Evolutionary conservation across 2,329 filamentous ascomycete genomes (phyloP), one percentile per base, ranked within the genome.

Genomic region (Rhinocladiella similis): DNA sequence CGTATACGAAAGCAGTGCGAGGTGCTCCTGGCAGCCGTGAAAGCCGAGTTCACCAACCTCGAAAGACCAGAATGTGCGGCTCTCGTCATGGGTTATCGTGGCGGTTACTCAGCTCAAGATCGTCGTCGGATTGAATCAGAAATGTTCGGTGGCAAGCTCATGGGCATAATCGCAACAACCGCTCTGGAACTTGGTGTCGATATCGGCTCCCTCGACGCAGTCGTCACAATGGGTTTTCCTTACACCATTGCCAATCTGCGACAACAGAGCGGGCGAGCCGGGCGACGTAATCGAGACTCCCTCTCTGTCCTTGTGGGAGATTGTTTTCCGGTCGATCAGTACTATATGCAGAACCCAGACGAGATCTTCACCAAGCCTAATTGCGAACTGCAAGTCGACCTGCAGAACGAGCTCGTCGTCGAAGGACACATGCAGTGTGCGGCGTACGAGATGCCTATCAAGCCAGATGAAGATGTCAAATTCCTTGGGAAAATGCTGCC

Each of bases 351-450:
- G 60, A 96, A 97, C 62, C 94, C 94, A 0, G 88, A 94, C 60
- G 91, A 96, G 71, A 87, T 99, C 20, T 81, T 97, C 72, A 94
- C 89, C 0, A 90, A 90, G 66, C 91, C 92, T 0, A 96, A 97
- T 63, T 89, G 87, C 63, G 89, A 91, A 70, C 77, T 97, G 2
- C 91, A 94, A 68, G 89, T 97, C 3, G 94, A 99, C 69, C 77
- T 99, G n/a, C 81, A 87, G 45, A 97, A 97, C 64, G 85, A 96
- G 77, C 83, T 97, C 3, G 88, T 97, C 5, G 79, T 94, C 0
- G 94, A 97, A 76, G 93, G 92, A 0, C 94, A 99, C 68, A 80
- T 99, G 5, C 94, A 99, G 72, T 99, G 94, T 67, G 94, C 94
- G 0, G 94, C 94, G 1, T 89, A 90, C 67, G 94, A 99, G 69